These are phyloP conservation scores for Penicillium arizonense DNA, from an alignment of 495 filamentous ascomycete species.

Conservation along the genomic window DNA sequence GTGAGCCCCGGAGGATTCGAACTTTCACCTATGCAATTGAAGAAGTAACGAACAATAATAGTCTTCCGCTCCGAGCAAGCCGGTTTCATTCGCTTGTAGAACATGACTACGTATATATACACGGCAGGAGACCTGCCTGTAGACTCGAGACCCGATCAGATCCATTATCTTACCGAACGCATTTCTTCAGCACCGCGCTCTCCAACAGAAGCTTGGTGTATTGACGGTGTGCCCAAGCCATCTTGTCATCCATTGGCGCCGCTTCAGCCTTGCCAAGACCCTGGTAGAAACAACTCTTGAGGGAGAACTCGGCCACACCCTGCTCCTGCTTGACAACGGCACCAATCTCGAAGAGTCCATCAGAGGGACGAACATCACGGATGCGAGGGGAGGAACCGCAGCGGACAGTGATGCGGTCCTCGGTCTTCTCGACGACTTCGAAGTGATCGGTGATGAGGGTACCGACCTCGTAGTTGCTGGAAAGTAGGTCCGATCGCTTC, in stretches of 20 bases:
- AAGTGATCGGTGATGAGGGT: constrained; percentile 74
- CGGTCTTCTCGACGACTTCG: constrained; percentile 67
- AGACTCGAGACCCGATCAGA: background rate
- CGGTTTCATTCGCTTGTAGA: constrained; percentile 4
- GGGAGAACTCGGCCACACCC: constrained; percentile 58
- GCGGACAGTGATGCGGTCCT: constrained; percentile 59
- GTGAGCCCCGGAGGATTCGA: too few relatives aligned
- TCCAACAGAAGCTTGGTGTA: constrained; percentile 65
- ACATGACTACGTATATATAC: constrained; percentile 15
- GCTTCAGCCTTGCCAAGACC: constrained; percentile 46
- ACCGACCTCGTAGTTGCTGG: constrained; percentile 57
- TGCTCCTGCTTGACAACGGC: constrained; percentile 59
- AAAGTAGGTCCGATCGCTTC: constrained; percentile 52
- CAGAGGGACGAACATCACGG: constrained; percentile 53
- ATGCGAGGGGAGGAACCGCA: constrained; percentile 66
- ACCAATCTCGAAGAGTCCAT: constrained; percentile 70
- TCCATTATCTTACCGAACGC: constrained; percentile 2
- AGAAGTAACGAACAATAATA: too few relatives aligned
- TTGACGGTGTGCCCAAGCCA: constrained; percentile 59
- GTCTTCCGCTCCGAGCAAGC: background rate
- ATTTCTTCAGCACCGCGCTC: constrained; percentile 44
- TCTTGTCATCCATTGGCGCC: constrained; percentile 52
- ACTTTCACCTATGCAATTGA: too few relatives aligned
- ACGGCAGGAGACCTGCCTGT: constrained; percentile 3
- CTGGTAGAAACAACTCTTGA: constrained; percentile 68